Evolutionary conservation across 441 rosid genomes (phyloP).

Genomic region (Pelargonium fulgidum): DNA sequence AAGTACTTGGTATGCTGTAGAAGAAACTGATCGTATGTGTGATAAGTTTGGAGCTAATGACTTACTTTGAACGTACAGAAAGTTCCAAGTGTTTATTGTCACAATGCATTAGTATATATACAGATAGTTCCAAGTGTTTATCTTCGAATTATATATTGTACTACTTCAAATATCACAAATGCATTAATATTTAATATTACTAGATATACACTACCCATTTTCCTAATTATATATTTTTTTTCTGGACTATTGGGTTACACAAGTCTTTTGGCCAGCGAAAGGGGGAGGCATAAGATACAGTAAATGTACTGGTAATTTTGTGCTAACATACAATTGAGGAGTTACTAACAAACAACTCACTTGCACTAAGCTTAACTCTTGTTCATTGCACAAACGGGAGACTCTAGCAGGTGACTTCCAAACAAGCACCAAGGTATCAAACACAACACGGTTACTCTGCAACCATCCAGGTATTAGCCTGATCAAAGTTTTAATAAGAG

Average conservation of each 20-base stretch:
- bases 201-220: neutral
- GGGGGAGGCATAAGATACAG: neutral
- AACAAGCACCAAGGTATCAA: conserved; percentile 74
- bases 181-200: neutral
- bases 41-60: neutral
- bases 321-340: neutral
- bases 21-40: neutral
- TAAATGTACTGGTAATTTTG: neutral
- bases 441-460: conserved; percentile 73
- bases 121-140: no score
- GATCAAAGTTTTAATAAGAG: conserved; percentile 79
- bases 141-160: no score
- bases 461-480: conserved; percentile 89
- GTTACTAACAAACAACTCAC: conserved; percentile 33
- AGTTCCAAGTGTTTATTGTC: no score
- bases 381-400: conserved; percentile 83
- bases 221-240: neutral
- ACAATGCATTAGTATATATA: no score
- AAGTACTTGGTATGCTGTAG: neutral
- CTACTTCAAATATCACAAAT: no score
- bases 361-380: conserved; percentile 88
- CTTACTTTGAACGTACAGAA: neutral
- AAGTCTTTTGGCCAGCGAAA: neutral
- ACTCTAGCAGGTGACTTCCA: conserved; percentile 93
- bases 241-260: neutral